phyloP scores from a whole-genome alignment of 768 basidiomycete genomes.

The Phaeotremella skinneri region DNA sequence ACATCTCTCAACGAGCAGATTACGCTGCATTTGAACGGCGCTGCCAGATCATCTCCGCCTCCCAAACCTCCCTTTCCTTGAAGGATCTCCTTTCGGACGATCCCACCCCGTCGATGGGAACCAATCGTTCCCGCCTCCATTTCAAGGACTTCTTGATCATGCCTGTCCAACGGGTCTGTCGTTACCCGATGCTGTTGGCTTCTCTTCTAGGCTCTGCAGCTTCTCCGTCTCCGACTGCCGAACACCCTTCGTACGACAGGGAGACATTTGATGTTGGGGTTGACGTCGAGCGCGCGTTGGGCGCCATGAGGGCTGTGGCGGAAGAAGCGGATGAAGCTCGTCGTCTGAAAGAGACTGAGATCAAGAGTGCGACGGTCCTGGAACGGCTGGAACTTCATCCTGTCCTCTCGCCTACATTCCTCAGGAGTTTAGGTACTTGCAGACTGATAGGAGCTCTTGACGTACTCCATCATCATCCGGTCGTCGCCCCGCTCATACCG shows the following conservation, averaged over 20 bases:
- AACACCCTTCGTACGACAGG: conserved; percentile 14
- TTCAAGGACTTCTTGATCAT: conserved; percentile 88
- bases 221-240: conserved; percentile 16
- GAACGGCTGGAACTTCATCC: conserved; percentile 60
- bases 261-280: conserved; percentile 34
- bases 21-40: conserved; percentile 82
- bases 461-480: conserved; percentile 69
- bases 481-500: conserved; percentile 55
- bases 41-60: conserved; percentile 60
- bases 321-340: conserved; percentile 78
- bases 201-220: conserved; percentile 57
- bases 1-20: conserved; percentile 66
- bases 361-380: conserved; percentile 67
- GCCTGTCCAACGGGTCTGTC: conserved; percentile 94
- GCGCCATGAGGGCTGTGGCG: conserved; percentile 73
- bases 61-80: conserved; percentile 38
- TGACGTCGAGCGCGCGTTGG: conserved; percentile 53
- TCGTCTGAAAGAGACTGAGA: conserved; percentile 62
- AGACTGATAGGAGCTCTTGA: conserved; percentile 81
- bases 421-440: conserved; percentile 71
- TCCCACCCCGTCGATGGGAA: conserved; percentile 13
- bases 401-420: conserved; percentile 46
- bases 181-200: conserved; percentile 84
- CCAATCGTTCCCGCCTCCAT: conserved; percentile 47
- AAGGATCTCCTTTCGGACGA: conserved; percentile 41